Evolutionary conservation across 305 asterid genomes (phyloP), one percentile per base, ranked within the genome.

Genomic region (Withania somnifera): DNA sequence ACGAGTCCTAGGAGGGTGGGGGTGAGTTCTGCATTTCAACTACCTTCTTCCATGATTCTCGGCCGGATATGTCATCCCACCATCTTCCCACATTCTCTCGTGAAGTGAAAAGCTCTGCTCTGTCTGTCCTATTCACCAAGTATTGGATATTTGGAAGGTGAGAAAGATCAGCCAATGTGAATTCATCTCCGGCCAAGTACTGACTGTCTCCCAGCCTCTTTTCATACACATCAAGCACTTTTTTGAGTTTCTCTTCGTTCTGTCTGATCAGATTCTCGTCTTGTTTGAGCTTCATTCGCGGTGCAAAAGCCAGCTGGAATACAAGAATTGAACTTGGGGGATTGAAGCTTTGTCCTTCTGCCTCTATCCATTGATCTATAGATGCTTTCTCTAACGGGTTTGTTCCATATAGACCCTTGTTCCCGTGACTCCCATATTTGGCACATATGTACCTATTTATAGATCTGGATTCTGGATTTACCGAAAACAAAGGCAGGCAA

Each of bases 181-280:
- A 93, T 7, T 89, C 93, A 42, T 93, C 92, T 0, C 97, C 93
- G 9, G 93, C 97, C 86, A 91, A 86, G 89, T 81, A 92, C 87
- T 87, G 81, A 40, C 87, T 88, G 85, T 92, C 94, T 28, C 88
- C 93, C 57, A 93, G 90, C 91, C 93, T 89, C 79, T 78, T 88
- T 13, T 93, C 95, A 58, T 92, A 93, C 83, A 93, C 93, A 85
- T 93, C 97, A 7, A 93, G 93, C 84, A 90, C 97, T 54, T 90
- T 89, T 3, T 79, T 88, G 15, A 87, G 94, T 89, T 92, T 91
- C 11, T 88, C 92, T 64, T 89, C 87, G 15, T 89, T 92, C 76
- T 84, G 91, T 86, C 88, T 87, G 80, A 93, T 93, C 89, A 89
- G 7, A 7, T 68, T 82, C 85, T 93, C 92, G 6, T 34, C 40